Evolutionary conservation across 2,329 filamentous ascomycete genomes (phyloP), one percentile per base, ranked within the genome.

Genomic region (Alternaria sp.): DNA sequence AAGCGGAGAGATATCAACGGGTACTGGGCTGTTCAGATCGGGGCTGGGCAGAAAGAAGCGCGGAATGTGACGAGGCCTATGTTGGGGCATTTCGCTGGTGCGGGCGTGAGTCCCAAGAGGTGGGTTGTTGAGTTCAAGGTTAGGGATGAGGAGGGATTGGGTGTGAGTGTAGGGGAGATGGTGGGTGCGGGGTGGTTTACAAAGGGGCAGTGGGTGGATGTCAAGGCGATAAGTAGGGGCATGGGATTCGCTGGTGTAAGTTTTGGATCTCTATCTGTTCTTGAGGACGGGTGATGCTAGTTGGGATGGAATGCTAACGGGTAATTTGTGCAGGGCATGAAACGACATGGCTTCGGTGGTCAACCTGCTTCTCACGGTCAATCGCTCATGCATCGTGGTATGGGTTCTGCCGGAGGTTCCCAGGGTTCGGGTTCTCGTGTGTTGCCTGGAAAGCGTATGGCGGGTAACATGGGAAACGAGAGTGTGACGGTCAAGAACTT

Each of bases 371-470:
- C 90, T 73, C 96, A 99, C 87, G 96, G 96, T 87, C 95, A 96
- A 83, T 97, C 94, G 77, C 89, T 94, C 83, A 94, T 93, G 76
- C 96, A 99, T 86, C 88, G 96, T 76, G 92, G 92, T 26, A 92
- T 97, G 83, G 96, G 96, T 85, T 95, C 93, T 33, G 87, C 91
- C 8, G 96, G 96, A 79, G 93, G 92, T 64, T 92, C 91, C 72
- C 96, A 99, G 82, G 96, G 96, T 69, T 90, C 92, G 78, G 96
- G 96, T 83, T 96, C 93, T 67, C 89, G 96, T 82, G 95, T 99
- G 23, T 84, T 94, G 77, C 96, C 96, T 0, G 96, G 96, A 64
- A 99, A 99, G 88, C 96, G 94, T 84, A 99, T 99, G 96, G 89
- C 96, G 4, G 96, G 96, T 59, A 89, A 93, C 63, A 98, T 99